phyloP scores from a whole-genome alignment of 345 rosid species.

The Kernera saxatilis region DNA sequence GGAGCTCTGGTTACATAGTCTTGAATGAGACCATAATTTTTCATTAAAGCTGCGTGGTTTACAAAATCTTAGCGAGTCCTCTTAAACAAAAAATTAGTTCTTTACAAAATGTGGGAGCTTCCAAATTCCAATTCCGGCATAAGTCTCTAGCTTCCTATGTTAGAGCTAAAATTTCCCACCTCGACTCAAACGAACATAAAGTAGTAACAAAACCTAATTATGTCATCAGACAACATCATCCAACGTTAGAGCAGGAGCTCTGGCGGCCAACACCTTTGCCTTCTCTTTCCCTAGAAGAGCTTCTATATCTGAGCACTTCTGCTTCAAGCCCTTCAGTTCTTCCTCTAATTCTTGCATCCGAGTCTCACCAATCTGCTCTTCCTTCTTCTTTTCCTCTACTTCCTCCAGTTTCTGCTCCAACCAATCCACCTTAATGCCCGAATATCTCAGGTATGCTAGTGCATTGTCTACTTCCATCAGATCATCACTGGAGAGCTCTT shows the following conservation, averaged over 20 bases:
- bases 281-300: neutral
- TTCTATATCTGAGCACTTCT: neutral
- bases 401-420: neutral
- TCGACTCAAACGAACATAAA: no score
- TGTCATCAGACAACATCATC: neutral
- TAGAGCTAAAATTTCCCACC: no score
- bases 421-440: conserved; percentile 5
- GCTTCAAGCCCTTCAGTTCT: neutral
- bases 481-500: neutral
- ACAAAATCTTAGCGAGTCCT: neutral
- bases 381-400: neutral
- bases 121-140: no score
- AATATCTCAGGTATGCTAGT: neutral
- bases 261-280: neutral
- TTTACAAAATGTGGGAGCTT: neutral
- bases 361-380: neutral
- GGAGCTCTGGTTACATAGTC: neutral
- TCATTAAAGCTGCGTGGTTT: neutral
- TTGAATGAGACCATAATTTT: neutral
- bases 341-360: neutral
- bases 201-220: neutral
- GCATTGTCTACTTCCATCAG: neutral
- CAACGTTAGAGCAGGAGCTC: neutral
- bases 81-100: neutral
- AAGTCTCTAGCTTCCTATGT: neutral